These are phyloP conservation scores for Beauveria sp. DNA, from an alignment of 2,329 filamentous ascomycete species.

Conservation along the genomic window DNA sequence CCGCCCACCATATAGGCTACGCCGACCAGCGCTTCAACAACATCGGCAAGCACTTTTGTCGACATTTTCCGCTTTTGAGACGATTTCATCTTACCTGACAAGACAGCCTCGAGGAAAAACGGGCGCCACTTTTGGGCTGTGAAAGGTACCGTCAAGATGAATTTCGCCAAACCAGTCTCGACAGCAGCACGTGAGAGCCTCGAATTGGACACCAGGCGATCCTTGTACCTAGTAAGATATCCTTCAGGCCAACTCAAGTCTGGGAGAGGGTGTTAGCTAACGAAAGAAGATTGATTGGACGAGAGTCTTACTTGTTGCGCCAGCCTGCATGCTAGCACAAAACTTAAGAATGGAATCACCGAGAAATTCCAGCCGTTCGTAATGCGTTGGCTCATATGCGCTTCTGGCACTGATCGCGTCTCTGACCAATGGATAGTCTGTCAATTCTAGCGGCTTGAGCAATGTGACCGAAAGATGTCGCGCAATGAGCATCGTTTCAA, in stretches of 20 bases:
- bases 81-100: constrained; percentile 14
- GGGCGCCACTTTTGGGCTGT: constrained; percentile 67
- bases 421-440: constrained; percentile 47
- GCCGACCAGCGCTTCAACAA: constrained; percentile 79
- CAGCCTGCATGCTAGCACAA: constrained; percentile 58
- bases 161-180: constrained; percentile 59
- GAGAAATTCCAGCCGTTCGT: constrained; percentile 79
- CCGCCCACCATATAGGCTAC: constrained; percentile 65
- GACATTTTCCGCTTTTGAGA: constrained; percentile 40
- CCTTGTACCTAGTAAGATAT: constrained; percentile 61
- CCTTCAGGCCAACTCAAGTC: constrained; percentile 69
- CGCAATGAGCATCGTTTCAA: constrained; percentile 59
- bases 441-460: constrained; percentile 39
- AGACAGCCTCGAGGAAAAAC: constrained; percentile 41
- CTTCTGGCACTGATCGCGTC: constrained; percentile 63
- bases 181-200: constrained; percentile 60
- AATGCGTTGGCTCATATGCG: constrained; percentile 55
- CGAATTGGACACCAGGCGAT: constrained; percentile 64
- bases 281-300: background rate
- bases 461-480: constrained; percentile 41
- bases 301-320: constrained; percentile 39
- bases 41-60: constrained; percentile 77
- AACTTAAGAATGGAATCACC: constrained; percentile 81
- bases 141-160: constrained; percentile 62
- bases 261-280: constrained; percentile 19